Evolutionary conservation across 140 eudicot species (phyloP).

Genomic region (Flaveria floridana): DNA sequence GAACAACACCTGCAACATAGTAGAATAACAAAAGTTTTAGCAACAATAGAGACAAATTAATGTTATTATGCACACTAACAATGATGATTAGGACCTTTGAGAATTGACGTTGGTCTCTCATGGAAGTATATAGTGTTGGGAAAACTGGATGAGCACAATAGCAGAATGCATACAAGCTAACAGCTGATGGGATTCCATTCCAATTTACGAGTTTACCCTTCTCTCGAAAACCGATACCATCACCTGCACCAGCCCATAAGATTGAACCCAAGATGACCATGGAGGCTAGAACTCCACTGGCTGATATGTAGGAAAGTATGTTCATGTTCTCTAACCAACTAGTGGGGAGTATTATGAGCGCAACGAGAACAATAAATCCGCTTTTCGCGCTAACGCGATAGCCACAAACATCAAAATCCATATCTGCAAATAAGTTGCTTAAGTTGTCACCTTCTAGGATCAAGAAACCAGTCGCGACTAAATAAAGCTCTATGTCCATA

Average conservation of each 20-base stretch:
- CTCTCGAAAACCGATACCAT: conserved; percentile 60
- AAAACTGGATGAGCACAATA: conserved; percentile 85
- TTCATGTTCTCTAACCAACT: conserved; percentile 60
- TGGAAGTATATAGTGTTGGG: conserved; percentile 71
- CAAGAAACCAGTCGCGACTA: conserved; percentile 76
- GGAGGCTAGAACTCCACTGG: conserved; percentile 72
- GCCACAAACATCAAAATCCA: conserved; percentile 42
- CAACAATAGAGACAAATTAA: not conserved
- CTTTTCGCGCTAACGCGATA: conserved; percentile 44
- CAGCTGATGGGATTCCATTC: conserved; percentile 57
- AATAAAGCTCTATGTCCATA: conserved; percentile 70
- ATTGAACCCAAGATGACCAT: conserved; percentile 55
- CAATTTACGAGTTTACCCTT: conserved; percentile 50
- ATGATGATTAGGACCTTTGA: conserved; percentile 46
- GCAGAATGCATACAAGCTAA: conserved; percentile 71
- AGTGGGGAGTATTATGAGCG: conserved; percentile 58
- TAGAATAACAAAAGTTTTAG: conserved; percentile 2
- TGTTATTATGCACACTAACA: not conserved
- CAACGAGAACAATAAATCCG: conserved; percentile 54
- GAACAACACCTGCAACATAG: conserved; percentile 55
- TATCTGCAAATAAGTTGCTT: conserved; percentile 46
- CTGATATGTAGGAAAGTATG: conserved; percentile 71
- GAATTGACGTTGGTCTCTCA: conserved; percentile 57
- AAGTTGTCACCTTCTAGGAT: conserved; percentile 82
- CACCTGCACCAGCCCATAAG: conserved; percentile 60